phyloP scores from a whole-genome alignment of 2,329 filamentous ascomycete species.

The Claviceps maximensis region DNA sequence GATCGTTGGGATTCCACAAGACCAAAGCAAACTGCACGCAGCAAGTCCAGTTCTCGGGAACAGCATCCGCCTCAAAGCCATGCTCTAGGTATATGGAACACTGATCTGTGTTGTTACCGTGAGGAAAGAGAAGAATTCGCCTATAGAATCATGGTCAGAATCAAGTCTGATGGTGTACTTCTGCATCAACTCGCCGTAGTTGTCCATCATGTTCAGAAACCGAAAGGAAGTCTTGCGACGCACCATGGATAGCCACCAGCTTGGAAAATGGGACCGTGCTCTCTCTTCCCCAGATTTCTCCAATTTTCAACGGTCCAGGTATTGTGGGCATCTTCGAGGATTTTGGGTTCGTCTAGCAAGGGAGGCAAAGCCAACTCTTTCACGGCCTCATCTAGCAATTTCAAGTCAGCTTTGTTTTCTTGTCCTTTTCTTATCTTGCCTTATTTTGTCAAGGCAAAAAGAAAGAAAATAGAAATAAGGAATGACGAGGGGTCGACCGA shows the following conservation, averaged over 20 bases:
- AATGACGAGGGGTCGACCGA: constrained; percentile 1
- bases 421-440: background rate
- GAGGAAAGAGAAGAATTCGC: constrained; percentile 92
- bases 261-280: constrained; percentile 78
- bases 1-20: constrained; percentile 86
- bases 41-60: constrained; percentile 89
- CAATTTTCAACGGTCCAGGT: constrained; percentile 87
- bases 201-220: background rate
- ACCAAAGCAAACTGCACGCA: constrained; percentile 94
- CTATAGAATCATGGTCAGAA: constrained; percentile 26
- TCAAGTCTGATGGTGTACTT: background rate
- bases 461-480: too few species aligned
- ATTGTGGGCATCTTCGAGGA: constrained; percentile 58
- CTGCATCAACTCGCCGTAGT: background rate
- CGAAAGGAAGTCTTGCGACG: constrained; percentile 16
- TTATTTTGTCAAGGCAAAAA: background rate
- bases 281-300: constrained; percentile 61
- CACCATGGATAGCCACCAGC: constrained; percentile 82
- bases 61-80: constrained; percentile 60
- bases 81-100: constrained; percentile 95
- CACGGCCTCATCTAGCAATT: constrained; percentile 61
- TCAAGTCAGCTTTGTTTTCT: background rate
- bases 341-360: constrained; percentile 62
- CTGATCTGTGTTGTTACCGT: constrained; percentile 86
- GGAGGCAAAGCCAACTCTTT: constrained; percentile 64